These are phyloP conservation scores for Anethum foeniculum DNA, from an alignment of 140 eudicot genomes.

Conservation along the genomic window DNA sequence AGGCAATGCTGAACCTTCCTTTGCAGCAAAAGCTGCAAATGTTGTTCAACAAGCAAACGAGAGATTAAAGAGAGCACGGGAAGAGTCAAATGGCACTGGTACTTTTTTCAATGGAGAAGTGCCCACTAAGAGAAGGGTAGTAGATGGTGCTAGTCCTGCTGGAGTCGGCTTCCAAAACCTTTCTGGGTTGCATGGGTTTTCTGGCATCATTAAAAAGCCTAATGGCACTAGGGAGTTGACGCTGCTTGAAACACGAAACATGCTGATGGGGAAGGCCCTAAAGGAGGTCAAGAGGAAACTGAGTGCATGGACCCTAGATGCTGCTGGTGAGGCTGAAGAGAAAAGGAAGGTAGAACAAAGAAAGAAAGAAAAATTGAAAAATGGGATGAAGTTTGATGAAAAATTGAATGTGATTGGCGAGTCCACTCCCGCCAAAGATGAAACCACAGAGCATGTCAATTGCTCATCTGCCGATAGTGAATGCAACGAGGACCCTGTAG, in stretches of 20 bases:
- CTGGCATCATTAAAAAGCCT: constrained; percentile 22
- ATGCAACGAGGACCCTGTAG: constrained; percentile 21
- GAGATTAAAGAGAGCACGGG: constrained; percentile 51
- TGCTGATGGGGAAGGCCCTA: constrained; percentile 53
- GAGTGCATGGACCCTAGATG: constrained; percentile 33
- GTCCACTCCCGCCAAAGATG: constrained; percentile 12
- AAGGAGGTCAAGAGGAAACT: constrained; percentile 36
- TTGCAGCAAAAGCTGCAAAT: constrained; percentile 53
- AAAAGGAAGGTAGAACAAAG: constrained; percentile 18
- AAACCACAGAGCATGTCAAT: neutral
- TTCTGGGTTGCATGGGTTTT: constrained; percentile 26
- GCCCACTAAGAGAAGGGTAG: constrained; percentile 33
- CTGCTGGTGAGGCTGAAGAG: constrained; percentile 13
- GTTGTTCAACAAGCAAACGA: no score
- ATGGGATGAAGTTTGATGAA: neutral
- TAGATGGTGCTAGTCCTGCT: constrained; percentile 32
- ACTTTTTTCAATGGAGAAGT: constrained; percentile 17
- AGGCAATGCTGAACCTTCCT: constrained; percentile 34
- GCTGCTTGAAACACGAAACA: constrained; percentile 37
- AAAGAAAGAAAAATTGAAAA: constrained; percentile 13
- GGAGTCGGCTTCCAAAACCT: constrained; percentile 21
- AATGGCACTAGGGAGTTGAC: constrained; percentile 50
- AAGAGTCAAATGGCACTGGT: constrained; percentile 37
- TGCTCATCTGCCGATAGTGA: constrained; percentile 11
- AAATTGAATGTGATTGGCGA: constrained; percentile 7